Percentiles rank a stretch among this genome's conserved stretches.
These are phyloP conservation scores for Monilinia vaccinii-corymbosi DNA, from an alignment of 2,329 filamentous ascomycete species.

Conservation along the genomic window DNA sequence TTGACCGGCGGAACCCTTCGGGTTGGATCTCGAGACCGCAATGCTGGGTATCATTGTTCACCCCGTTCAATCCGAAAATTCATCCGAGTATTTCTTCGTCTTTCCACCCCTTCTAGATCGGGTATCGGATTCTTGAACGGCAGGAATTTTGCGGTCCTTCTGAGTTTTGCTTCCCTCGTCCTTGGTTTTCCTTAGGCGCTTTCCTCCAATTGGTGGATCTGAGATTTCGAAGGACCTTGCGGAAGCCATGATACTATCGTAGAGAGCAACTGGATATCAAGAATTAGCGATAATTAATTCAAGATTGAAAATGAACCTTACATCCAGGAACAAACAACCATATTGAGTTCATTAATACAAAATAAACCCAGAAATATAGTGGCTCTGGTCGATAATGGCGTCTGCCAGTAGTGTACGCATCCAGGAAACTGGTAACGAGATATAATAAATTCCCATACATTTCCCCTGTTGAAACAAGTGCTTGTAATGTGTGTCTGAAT, in stretches of 20 bases:
- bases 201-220: background rate
- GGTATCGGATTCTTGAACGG: background rate
- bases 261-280: constrained; percentile 13
- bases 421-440: constrained; percentile 47
- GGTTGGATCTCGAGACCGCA: background rate
- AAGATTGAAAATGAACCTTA: constrained; percentile 29
- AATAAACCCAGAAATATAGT: constrained; percentile 56
- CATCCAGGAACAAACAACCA: constrained; percentile 49
- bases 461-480: constrained; percentile 29
- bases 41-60: no score
- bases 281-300: background rate
- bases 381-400: constrained; percentile 49
- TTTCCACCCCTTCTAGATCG: background rate
- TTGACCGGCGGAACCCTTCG: background rate
- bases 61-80: background rate
- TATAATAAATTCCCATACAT: constrained; percentile 48
- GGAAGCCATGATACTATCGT: constrained; percentile 19
- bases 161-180: background rate
- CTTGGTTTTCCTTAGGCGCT: background rate
- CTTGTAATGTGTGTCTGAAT: constrained; percentile 43
- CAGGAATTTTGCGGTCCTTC: constrained; percentile 2
- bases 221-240: constrained; percentile 19
- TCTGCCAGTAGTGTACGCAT: constrained; percentile 36
- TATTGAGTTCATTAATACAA: constrained; percentile 49
- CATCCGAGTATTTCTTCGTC: background rate